These are phyloP conservation scores for Curvularia sp. DNA, from an alignment of 2,329 filamentous ascomycete species.

Conservation along the genomic window DNA sequence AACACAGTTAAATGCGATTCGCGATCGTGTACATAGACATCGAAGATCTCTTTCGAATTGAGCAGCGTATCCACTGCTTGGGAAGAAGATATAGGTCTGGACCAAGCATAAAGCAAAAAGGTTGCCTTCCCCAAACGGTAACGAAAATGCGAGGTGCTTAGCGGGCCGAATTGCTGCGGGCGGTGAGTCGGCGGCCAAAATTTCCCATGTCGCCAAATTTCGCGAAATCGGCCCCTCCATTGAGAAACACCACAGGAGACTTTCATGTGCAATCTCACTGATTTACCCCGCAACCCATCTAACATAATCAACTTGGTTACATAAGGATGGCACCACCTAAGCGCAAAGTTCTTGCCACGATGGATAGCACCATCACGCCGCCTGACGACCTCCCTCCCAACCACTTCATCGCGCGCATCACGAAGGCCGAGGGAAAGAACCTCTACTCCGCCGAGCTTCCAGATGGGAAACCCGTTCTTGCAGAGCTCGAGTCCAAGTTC, in stretches of 20 bases:
- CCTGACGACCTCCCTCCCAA: conserved; percentile 61
- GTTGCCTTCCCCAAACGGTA: conserved; percentile 18
- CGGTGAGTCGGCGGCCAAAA: conserved; percentile 6
- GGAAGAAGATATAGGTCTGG: background rate
- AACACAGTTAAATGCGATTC: conserved; percentile 4
- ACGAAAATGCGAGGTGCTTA: conserved; percentile 14
- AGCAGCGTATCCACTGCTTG: conserved; percentile 1
- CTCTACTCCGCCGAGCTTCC: conserved; percentile 82
- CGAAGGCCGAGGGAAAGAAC: conserved; percentile 87
- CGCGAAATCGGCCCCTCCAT: conserved; percentile 16
- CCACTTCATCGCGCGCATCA: conserved; percentile 75
- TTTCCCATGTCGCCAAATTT: conserved; percentile 17
- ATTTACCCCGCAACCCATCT: background rate
- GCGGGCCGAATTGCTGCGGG: conserved; percentile 20
- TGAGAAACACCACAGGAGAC: background rate
- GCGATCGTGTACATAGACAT: background rate
- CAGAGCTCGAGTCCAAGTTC: conserved; percentile 84
- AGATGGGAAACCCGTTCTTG: conserved; percentile 67
- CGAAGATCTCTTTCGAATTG: background rate
- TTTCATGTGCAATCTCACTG: background rate
- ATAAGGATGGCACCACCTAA: conserved; percentile 73
- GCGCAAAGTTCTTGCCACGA: conserved; percentile 78
- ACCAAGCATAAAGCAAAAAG: background rate
- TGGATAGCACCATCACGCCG: conserved; percentile 71
- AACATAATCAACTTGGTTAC: background rate